Conservation (phyloP, 129 eudicot genomes). For the Helianthus annuus region HanXRQr2.0-SUNRISE NC_035436.2:190459319-190459818, state of each 20-base stretch:
- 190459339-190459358: conserved; percentile 95
- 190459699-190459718: conserved; percentile 46
- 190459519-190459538: conserved; percentile 16
- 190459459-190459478: background rate
- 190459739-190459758: conserved; percentile 81
- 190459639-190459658: background rate
- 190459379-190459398: conserved; percentile 72
- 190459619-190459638: background rate
- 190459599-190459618: background rate
- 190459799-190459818: conserved; percentile 16
- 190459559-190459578: conserved; percentile 12
- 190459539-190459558: conserved; percentile 22
- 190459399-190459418: conserved; percentile 16
- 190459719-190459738: conserved; percentile 91
- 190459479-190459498: background rate
- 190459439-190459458: conserved; percentile 11
- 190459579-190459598: conserved; percentile 4
- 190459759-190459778: conserved; percentile 77
- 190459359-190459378: conserved; percentile 98
- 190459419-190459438: conserved; percentile 3
- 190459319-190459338: conserved; percentile 99
- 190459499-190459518: conserved; percentile 2
- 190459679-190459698: background rate
- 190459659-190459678: background rate
- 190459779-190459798: conserved; percentile 77